Conservation (phyloP, 352 stramenopile species). For the Phytopythium mirpurense region DNA sequence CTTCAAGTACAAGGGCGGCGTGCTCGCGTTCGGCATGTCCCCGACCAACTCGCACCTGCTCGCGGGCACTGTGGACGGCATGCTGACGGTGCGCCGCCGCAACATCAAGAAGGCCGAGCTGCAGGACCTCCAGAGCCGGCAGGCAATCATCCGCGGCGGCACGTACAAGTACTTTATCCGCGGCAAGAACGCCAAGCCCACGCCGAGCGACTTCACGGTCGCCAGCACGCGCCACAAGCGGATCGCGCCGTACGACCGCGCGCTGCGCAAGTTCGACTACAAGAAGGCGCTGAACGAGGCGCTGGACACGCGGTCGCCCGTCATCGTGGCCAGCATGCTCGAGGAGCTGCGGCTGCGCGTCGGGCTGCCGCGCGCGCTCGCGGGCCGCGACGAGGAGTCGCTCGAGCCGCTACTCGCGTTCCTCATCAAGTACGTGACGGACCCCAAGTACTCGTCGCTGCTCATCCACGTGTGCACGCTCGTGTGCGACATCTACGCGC, state of each 20-base stretch:
- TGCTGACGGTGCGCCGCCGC: conserved; percentile 78
- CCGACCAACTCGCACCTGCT: conserved; percentile 83
- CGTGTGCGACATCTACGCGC: conserved; percentile 92
- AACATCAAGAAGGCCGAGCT: conserved; percentile 65
- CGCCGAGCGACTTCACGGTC: conserved; percentile 72
- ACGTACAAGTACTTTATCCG: conserved; percentile 90
- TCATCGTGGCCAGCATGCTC: conserved; percentile 91
- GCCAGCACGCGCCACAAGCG: conserved; percentile 83
- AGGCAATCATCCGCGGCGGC: conserved; percentile 71
- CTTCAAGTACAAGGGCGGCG: conserved; percentile 84
- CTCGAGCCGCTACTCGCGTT: conserved; percentile 94
- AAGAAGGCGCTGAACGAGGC: conserved; percentile 94
- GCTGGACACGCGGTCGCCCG: conserved; percentile 87
- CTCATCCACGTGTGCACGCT: conserved; percentile 91
- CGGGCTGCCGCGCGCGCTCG: conserved; percentile 87
- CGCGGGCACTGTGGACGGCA: conserved; percentile 67
- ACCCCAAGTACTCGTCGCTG: conserved; percentile 91
- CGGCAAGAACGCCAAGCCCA: conserved; percentile 79
- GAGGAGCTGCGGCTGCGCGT: conserved; percentile 92
- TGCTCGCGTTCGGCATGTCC: conserved; percentile 81
- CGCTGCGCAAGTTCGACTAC: conserved; percentile 95
- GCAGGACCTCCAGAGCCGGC: conserved; percentile 57
- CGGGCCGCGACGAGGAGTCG: conserved; percentile 91
- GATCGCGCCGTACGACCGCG: conserved; percentile 90
- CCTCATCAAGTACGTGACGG: conserved; percentile 93